These are phyloP conservation scores for Pythium guiyangense DNA, from an alignment of 352 stramenopile species.

Conservation along the genomic window DNA sequence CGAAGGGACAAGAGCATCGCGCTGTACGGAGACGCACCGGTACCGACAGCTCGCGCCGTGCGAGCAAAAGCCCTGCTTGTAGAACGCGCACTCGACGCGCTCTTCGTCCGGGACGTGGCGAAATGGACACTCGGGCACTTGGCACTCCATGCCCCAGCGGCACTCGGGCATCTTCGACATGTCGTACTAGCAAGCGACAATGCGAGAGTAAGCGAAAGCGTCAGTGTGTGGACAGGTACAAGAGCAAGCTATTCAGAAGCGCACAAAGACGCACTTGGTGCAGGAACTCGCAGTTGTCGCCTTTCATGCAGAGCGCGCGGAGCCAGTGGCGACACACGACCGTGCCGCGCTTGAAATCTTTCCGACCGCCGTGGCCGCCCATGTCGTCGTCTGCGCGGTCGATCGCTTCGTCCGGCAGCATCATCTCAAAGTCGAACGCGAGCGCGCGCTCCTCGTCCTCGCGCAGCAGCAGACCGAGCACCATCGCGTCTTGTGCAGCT, in stretches of 20 bases:
- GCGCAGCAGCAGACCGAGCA: constrained; percentile 69
- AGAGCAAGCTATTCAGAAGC: no score
- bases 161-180: constrained; percentile 97
- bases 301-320: constrained; percentile 97
- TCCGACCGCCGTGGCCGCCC: constrained; percentile 37
- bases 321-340: constrained; percentile 98
- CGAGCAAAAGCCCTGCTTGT: constrained; percentile 97
- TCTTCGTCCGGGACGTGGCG: constrained; percentile 95
- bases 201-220: background rate
- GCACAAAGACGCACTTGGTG: constrained; percentile 46
- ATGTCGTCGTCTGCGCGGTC: constrained; percentile 23
- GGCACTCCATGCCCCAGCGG: constrained; percentile 95
- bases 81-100: constrained; percentile 96
- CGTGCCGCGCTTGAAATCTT: constrained; percentile 90
- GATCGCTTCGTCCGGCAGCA: constrained; percentile 63
- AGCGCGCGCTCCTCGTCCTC: constrained; percentile 77
- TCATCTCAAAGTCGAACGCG: constrained; percentile 82
- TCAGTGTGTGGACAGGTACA: background rate
- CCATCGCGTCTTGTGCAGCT: constrained; percentile 29
- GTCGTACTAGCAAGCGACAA: constrained; percentile 72
- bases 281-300: constrained; percentile 96
- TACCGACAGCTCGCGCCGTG: constrained; percentile 96
- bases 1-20: background rate
- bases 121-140: constrained; percentile 96
- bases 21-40: constrained; percentile 17